phyloP scores from a whole-genome alignment of 2,329 filamentous ascomycete genomes.

The Diaporthe citriasiana region DNA sequence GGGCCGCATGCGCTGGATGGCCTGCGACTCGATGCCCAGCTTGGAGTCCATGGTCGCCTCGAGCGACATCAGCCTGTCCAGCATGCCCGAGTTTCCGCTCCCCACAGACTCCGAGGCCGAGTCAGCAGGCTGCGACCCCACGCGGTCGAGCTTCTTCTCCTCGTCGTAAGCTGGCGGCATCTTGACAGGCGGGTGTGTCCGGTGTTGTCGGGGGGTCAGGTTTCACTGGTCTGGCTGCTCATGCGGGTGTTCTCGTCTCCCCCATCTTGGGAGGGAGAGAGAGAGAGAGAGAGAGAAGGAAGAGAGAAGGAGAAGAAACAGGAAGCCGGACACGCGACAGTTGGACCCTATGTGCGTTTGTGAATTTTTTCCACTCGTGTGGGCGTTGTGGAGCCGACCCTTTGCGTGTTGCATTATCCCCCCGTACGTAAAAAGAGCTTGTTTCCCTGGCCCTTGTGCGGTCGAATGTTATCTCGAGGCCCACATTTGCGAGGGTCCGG shows the following conservation, averaged over 20 bases:
- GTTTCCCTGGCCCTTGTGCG: constrained; percentile 9
- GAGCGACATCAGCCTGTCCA: constrained; percentile 54
- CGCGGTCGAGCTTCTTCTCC: constrained; percentile 34
- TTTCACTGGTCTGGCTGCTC: neutral
- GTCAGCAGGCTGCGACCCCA: constrained; percentile 14
- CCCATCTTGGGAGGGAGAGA: constrained; percentile 19
- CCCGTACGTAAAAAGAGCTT: constrained; percentile 33
- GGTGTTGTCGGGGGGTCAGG: constrained; percentile 4
- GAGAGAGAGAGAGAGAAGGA: constrained; percentile 14
- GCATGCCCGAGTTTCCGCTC: constrained; percentile 44
- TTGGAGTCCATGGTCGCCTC: constrained; percentile 60
- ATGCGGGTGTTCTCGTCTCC: constrained; percentile 18
- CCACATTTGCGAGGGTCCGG: constrained; percentile 24
- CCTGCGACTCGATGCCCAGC: constrained; percentile 63
- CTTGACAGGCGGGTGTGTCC: constrained; percentile 8
- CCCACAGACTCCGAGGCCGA: constrained; percentile 25
- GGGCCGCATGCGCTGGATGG: constrained; percentile 59
- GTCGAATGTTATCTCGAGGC: constrained; percentile 14
- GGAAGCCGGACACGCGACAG: constrained; percentile 18
- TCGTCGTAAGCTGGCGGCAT: constrained; percentile 21
- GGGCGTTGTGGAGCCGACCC: constrained; percentile 25
- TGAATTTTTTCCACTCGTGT: constrained; percentile 30
- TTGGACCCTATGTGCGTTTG: constrained; percentile 19
- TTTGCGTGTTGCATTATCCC: constrained; percentile 16
- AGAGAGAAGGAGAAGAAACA: constrained; percentile 1